A percentile compares a stretch with the other conserved stretches of the same genome.
Evolutionary conservation across 2,329 filamentous ascomycete genomes (phyloP).

Genomic region (Pestalotiopsis sp.): DNA sequence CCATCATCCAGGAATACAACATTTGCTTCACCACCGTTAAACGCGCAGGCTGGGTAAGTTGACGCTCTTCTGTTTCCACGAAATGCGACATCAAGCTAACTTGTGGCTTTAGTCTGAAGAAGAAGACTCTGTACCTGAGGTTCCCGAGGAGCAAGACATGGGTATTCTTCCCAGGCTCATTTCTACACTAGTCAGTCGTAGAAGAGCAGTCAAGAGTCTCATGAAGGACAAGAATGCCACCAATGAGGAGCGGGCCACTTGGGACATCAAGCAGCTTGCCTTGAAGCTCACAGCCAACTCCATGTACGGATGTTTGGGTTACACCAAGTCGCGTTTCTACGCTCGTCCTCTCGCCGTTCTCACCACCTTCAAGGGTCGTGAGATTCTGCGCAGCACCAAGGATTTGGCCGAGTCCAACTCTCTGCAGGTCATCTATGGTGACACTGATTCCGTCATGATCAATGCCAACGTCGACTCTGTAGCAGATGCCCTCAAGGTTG

Average conservation of each 20-base stretch:
- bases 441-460: constrained; percentile 99
- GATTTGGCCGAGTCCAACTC: constrained; percentile 90
- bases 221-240: constrained; percentile 96
- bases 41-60: constrained; percentile 67
- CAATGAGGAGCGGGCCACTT: constrained; percentile 83
- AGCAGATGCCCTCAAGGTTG: constrained; percentile 85
- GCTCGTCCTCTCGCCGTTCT: constrained; percentile 92
- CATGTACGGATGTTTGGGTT: constrained; percentile 98
- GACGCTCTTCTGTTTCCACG: background rate
- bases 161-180: constrained; percentile 91
- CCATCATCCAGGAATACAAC: constrained; percentile 98
- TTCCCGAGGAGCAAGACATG: constrained; percentile 75
- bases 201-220: constrained; percentile 89
- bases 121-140: constrained; percentile 86
- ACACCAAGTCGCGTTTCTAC: constrained; percentile 96
- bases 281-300: constrained; percentile 98
- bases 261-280: constrained; percentile 97
- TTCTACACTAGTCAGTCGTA: constrained; percentile 83
- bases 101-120: constrained; percentile 62
- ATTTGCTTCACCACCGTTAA: constrained; percentile 99
- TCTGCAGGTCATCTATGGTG: constrained; percentile 95
- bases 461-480: constrained; percentile 97
- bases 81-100: constrained; percentile 29
- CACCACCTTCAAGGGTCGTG: constrained; percentile 95
- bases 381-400: constrained; percentile 95